A percentile compares a stretch with the other conserved stretches of the same genome.
Conservation (phyloP, 2,329 filamentous ascomycete genomes). For the Emericellopsis cladophorae region DNA sequence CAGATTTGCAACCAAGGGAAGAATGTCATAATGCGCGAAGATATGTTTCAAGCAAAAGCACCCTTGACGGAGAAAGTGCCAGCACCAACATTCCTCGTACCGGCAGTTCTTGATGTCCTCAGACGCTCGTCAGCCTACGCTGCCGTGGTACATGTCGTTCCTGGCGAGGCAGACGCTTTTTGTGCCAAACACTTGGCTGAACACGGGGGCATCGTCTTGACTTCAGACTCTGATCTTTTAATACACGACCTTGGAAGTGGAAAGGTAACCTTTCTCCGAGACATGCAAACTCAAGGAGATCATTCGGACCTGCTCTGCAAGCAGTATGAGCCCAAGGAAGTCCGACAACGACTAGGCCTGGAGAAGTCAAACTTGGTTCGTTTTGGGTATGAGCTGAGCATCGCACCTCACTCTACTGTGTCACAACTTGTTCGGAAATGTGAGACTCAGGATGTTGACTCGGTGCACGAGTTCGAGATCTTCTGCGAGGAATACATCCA, state of each 20-base stretch:
- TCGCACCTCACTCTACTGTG: slow-evolving; percentile 13
- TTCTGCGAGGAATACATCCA: slow-evolving; percentile 20
- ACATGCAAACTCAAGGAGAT: slow-evolving; percentile 32
- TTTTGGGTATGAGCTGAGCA: slow-evolving; percentile 3
- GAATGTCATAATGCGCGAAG: slow-evolving; percentile 3
- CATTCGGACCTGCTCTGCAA: slow-evolving; percentile 1
- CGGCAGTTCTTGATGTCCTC: slow-evolving; percentile 62
- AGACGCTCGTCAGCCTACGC: slow-evolving; percentile 26
- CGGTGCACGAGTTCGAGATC: slow-evolving; percentile 10
- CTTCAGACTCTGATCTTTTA: slow-evolving; percentile 79
- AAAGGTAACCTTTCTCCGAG: slow-evolving; percentile 54
- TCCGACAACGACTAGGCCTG: slow-evolving; percentile 29
- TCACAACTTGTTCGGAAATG: slow-evolving; percentile 16
- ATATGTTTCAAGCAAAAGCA: slow-evolving; percentile 12
- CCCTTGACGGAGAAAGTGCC: slow-evolving; percentile 19
- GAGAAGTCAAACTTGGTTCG: not conserved
- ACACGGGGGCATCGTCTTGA: slow-evolving; percentile 48
- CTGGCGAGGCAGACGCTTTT: slow-evolving; percentile 75
- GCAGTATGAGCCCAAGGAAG: slow-evolving; percentile 9
- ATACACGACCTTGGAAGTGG: slow-evolving; percentile 59
- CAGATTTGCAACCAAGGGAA: not conserved
- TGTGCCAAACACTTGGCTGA: slow-evolving; percentile 55
- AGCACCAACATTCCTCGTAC: slow-evolving; percentile 61
- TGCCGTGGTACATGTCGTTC: slow-evolving; percentile 44
- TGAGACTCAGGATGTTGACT: slow-evolving; percentile 5